Base-by-base conservation (phyloP, 177 flowering plant species). In the Vitis hybrid region DNA sequence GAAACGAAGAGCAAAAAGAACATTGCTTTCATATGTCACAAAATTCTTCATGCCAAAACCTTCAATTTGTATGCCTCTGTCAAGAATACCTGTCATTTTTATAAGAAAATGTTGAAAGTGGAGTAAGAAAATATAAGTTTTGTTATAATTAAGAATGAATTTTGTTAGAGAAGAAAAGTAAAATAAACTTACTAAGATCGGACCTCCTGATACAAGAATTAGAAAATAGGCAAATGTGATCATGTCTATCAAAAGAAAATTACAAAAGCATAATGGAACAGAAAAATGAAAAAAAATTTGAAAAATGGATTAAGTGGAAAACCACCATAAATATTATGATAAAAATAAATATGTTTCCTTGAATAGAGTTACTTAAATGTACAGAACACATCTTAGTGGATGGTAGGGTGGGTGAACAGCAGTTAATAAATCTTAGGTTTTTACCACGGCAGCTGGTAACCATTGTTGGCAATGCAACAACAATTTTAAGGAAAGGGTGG, bases 1-100 rank as follows among this genome's bases (percentile, higher is more conserved):
- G 84, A 93, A 95, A 64, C 99, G 95, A 60, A 95, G 97, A 65
- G 97, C 97, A 85, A 89, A 95, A 65, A 93, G 92, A 67, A 95
- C 87, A 83, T 93, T 95, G 86, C 99, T 95, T 78, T 95, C 98
- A 66, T 89, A 95, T 32, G 99, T 95, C 83, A 82, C 74, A 79
- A 91, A 95, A 80, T 85, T 86, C 80, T 83, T 93, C 74, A 77
- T 76, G 41, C 98, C 98, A 67, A 94, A 74, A 30, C 98, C 99
- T 80, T 92, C 98, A 73, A 95, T 85, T 50, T 95, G 94, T 72
- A 95, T 85, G 73, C 99, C 99, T 84, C 84, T 85, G 58, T 95
- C 99, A 71, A 95, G 93, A 70, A 95, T 91, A 46, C 98, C 98
- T 95, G 86, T 65, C 63, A 78, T 18, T 65, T 30, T 55, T 24